phyloP scores from a whole-genome alignment of 116 monocot species.

The Cymodocea nodosa region DNA sequence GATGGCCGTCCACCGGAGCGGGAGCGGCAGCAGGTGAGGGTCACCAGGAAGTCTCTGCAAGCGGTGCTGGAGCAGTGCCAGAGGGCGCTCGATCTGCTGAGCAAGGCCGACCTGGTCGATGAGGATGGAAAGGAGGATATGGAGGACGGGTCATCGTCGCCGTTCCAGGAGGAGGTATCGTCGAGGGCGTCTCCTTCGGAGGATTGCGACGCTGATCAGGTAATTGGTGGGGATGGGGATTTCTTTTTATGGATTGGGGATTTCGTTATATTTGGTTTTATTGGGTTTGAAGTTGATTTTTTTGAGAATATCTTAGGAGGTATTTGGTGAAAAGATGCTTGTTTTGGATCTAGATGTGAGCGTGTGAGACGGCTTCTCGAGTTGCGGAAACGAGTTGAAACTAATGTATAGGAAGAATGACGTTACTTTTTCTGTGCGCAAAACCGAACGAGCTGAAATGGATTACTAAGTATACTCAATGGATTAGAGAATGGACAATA shows the following conservation, averaged over 20 bases:
- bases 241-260: neutral
- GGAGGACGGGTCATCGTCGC: neutral
- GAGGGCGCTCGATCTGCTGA: slow-evolving; percentile 6
- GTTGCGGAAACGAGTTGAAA: no score
- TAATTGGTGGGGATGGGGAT: neutral
- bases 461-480: no score
- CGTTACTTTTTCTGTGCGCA: no score
- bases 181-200: neutral
- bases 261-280: neutral
- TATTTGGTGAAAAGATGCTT: no score
- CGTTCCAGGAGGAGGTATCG: neutral
- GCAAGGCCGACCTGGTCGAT: neutral
- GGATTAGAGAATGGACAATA: no score
- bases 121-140: neutral
- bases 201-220: neutral
- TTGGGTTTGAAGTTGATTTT: no score
- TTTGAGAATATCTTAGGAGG: no score
- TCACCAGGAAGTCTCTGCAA: slow-evolving; percentile 10
- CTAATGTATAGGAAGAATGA: no score
- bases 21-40: neutral
- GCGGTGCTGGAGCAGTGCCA: slow-evolving; percentile 16
- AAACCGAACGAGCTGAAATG: no score
- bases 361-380: no score
- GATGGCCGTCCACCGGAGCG: no score
- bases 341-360: no score